phyloP scores from a whole-genome alignment of 345 rosid genomes.

The Crucihimalaya himalaica region DNA sequence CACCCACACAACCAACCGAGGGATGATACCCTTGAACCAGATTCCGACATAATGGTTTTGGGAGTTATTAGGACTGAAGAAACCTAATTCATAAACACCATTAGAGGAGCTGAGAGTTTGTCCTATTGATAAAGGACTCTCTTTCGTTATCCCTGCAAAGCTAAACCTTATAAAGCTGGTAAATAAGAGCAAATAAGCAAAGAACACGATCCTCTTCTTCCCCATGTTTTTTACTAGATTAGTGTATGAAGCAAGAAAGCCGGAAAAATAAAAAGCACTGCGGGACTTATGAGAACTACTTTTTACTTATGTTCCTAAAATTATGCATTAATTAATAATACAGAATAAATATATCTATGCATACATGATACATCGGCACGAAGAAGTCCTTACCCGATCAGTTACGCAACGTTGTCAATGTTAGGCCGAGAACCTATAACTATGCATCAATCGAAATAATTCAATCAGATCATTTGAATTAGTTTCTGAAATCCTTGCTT shows the following conservation, averaged over 20 bases:
- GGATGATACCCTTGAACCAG: slow-evolving; percentile 40
- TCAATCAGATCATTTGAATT: not conserved
- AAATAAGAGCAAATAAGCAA: slow-evolving; percentile 19
- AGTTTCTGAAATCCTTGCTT: too few species aligned
- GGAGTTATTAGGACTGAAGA: slow-evolving; percentile 15
- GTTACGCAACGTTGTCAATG: not conserved
- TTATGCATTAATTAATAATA: too few species aligned
- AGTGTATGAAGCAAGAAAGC: not conserved
- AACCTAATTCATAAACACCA: slow-evolving; percentile 32
- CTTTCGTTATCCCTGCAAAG: not conserved
- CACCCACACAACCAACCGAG: slow-evolving; percentile 41
- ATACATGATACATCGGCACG: not conserved
- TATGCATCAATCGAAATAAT: not conserved
- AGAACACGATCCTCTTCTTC: not conserved
- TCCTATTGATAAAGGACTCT: not conserved
- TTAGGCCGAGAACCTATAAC: not conserved
- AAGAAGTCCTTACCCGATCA: not conserved
- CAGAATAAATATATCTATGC: not conserved
- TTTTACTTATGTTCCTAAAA: not conserved
- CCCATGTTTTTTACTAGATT: not conserved
- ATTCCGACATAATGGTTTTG: slow-evolving; percentile 39
- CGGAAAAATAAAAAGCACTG: not conserved
- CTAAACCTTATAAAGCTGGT: not conserved
- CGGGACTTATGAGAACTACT: not conserved
- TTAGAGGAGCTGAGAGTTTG: not conserved